A percentile compares a stretch with the other conserved stretches of the same genome.
Evolutionary conservation across 768 basidiomycete species (phyloP).

Genomic region (Fistulinella prunicolor): DNA sequence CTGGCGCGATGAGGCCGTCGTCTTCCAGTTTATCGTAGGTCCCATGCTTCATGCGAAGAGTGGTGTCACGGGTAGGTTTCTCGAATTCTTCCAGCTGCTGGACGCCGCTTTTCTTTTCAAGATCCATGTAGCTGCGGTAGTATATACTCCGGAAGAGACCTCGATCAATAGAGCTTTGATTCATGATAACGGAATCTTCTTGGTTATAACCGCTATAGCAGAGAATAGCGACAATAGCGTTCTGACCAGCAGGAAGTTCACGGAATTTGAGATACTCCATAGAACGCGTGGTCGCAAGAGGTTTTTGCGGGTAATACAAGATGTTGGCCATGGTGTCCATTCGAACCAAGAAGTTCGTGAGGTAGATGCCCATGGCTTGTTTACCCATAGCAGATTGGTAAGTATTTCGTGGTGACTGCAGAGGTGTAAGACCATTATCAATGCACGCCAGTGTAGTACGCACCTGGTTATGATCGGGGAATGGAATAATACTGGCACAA

Average conservation of each 20-base stretch:
- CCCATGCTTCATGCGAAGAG: constrained; percentile 95
- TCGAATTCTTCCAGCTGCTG: constrained; percentile 94
- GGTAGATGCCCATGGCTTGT: constrained; percentile 99
- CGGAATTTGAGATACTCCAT: constrained; percentile 99
- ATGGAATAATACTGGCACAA: constrained; percentile 98
- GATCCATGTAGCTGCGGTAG: constrained; percentile 97
- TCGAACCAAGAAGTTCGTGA: constrained; percentile 97
- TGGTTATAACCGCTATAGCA: constrained; percentile 99
- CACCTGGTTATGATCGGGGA: constrained; percentile 99
- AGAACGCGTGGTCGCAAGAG: constrained; percentile 95
- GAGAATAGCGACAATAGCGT: constrained; percentile 96
- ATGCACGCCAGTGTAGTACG: constrained; percentile 23
- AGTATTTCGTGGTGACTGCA: constrained; percentile 96
- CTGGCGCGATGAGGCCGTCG: constrained; percentile 94
- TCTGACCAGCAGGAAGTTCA: constrained; percentile 98
- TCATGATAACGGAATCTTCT: constrained; percentile 99
- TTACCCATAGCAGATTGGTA: constrained; percentile 99
- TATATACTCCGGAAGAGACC: constrained; percentile 98
- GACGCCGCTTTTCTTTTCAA: constrained; percentile 94
- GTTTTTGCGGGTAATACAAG: constrained; percentile 98
- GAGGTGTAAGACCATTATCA: constrained; percentile 4
- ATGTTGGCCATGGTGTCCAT: constrained; percentile 99
- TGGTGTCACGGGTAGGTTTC: constrained; percentile 90
- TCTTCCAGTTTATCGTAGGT: constrained; percentile 98
- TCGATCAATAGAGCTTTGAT: constrained; percentile 97